Evolutionary conservation across 2,329 filamentous ascomycete species (phyloP).

Genomic region (Nigrospora oryzae): DNA sequence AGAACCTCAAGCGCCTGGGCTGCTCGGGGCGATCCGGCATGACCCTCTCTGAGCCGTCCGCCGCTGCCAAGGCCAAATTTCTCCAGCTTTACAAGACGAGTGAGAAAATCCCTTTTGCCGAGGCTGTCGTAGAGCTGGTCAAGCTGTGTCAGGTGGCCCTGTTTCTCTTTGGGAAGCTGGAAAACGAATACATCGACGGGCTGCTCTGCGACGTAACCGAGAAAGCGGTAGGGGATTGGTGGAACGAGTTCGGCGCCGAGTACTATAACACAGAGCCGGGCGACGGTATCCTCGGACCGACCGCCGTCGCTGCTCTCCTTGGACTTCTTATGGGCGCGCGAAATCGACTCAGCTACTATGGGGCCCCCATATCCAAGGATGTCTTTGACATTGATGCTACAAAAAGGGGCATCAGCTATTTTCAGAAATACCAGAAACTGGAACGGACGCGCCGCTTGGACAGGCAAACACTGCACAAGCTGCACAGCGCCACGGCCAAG

Average conservation of each 20-base stretch:
- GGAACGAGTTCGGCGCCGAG: constrained; percentile 86
- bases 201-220: constrained; percentile 91
- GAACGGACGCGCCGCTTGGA: constrained; percentile 72
- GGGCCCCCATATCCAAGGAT: constrained; percentile 80
- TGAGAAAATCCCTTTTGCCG: constrained; percentile 69
- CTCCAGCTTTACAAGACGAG: constrained; percentile 82
- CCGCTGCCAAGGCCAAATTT: constrained; percentile 84
- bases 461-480: constrained; percentile 68
- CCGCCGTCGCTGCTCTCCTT: constrained; percentile 79
- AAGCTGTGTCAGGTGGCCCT: constrained; percentile 87
- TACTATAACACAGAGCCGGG: constrained; percentile 88
- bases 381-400: constrained; percentile 78
- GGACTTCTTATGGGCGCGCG: constrained; percentile 84
- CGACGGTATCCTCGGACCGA: constrained; percentile 87
- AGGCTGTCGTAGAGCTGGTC: constrained; percentile 78
- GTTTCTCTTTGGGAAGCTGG: constrained; percentile 78
- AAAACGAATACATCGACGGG: constrained; percentile 85
- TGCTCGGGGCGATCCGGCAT: constrained; percentile 87
- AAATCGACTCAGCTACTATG: constrained; percentile 78
- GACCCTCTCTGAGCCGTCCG: constrained; percentile 67
- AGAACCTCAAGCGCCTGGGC: constrained; percentile 83
- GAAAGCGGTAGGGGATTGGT: constrained; percentile 86
- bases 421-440: constrained; percentile 84
- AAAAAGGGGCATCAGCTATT: constrained; percentile 76
- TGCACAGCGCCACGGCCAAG: constrained; percentile 82